phyloP scores from a whole-genome alignment of 1,139 yeast species.

The Taphrina betulina region DNA sequence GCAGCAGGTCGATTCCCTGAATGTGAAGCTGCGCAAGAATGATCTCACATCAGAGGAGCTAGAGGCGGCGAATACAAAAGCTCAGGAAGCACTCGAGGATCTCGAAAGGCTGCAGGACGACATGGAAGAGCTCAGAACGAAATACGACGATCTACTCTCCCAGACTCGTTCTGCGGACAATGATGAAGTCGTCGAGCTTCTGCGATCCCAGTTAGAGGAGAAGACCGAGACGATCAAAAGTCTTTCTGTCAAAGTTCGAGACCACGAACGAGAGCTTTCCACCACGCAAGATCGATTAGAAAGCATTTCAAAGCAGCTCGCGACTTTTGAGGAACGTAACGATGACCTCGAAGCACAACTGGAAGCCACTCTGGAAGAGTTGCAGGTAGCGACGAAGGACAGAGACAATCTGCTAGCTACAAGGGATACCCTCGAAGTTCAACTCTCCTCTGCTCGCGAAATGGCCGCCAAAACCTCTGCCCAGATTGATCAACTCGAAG shows the following conservation, averaged over 20 bases:
- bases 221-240: conserved; percentile 29
- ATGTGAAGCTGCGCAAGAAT: not conserved
- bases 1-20: conserved; percentile 1
- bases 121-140: conserved; percentile 40
- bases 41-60: not conserved
- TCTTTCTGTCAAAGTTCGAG: conserved; percentile 15
- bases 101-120: conserved; percentile 66
- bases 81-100: conserved; percentile 52
- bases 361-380: not conserved
- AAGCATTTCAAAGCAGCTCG: conserved; percentile 13
- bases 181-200: conserved; percentile 5
- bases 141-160: conserved; percentile 19
- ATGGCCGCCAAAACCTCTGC: conserved; percentile 46
- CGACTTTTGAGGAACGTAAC: conserved; percentile 21
- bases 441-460: not conserved
- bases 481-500: conserved; percentile 71
- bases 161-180: conserved; percentile 16
- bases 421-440: conserved; percentile 1
- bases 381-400: conserved; percentile 18
- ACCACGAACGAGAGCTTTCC: conserved; percentile 9
- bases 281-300: conserved; percentile 2
- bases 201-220: conserved; percentile 18
- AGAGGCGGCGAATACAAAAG: not conserved
- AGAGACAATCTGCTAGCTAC: not conserved
- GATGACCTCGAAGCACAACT: conserved; percentile 23